Conservation (phyloP, 192 early-diverging fungal genomes). For the Powellomyces hirtus region DNA sequence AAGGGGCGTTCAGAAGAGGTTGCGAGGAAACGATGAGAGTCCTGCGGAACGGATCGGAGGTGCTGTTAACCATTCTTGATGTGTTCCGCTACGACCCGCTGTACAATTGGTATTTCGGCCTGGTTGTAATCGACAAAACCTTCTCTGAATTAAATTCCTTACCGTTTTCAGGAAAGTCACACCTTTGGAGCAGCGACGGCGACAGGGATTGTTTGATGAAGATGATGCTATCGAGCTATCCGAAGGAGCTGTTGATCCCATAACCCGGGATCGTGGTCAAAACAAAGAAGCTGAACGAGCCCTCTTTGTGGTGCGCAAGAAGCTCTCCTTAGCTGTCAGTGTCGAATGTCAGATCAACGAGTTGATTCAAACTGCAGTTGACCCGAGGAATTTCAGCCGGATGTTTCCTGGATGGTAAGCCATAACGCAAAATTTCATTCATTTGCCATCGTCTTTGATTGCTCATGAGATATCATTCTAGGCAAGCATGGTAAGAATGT, state of each 20-base stretch:
- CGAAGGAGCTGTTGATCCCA: background rate
- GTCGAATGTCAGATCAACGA: conserved; percentile 73
- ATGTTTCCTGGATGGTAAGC: conserved; percentile 62
- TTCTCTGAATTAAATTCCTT: background rate
- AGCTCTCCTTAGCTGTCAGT: conserved; percentile 56
- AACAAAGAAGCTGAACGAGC: conserved; percentile 72
- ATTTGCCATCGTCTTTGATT: background rate
- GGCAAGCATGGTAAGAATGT: too few species aligned
- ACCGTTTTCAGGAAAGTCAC: conserved; percentile 27
- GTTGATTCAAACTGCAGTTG: conserved; percentile 65
- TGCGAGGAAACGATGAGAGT: conserved; percentile 79
- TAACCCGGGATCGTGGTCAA: background rate
- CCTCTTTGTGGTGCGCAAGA: conserved; percentile 59
- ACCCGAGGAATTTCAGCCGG: conserved; percentile 52
- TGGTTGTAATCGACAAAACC: too few species aligned
- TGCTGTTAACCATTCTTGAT: conserved; percentile 84
- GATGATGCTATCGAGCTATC: background rate
- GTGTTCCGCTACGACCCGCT: conserved; percentile 93
- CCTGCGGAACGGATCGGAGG: conserved; percentile 75
- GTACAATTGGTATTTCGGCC: conserved; percentile 58
- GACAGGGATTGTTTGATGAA: conserved; percentile 22
- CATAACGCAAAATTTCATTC: too few species aligned
- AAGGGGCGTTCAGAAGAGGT: conserved; percentile 74
- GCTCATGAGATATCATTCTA: background rate
- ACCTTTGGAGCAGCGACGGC: conserved; percentile 16